A percentile compares a stretch with the other conserved stretches of the same genome.
phyloP scores from a whole-genome alignment of 805 yeast genomes.

The Maudiozyma barnettii region DNA sequence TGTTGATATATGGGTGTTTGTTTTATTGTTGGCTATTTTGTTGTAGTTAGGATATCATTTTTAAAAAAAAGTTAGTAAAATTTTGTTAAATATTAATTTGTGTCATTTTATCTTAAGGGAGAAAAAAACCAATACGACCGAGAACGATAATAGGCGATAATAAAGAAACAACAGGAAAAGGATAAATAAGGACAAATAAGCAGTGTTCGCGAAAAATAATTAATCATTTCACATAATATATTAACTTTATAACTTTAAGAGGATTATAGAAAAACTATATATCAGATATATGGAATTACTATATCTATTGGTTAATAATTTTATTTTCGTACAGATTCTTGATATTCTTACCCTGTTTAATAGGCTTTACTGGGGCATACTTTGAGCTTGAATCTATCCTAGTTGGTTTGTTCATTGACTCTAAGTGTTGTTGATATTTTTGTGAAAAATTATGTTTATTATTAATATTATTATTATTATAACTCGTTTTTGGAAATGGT shows the following conservation, averaged over 20 bases:
- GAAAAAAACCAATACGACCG: too few species aligned
- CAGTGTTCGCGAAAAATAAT: too few species aligned
- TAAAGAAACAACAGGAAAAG: background rate
- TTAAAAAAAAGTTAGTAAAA: too few species aligned
- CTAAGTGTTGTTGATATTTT: conserved; percentile 1
- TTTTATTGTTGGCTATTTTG: too few species aligned
- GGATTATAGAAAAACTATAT: too few species aligned
- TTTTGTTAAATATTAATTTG: background rate
- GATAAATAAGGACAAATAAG: too few species aligned
- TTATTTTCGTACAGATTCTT: background rate
- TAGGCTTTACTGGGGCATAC: background rate
- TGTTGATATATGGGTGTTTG: background rate
- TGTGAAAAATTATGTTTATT: background rate
- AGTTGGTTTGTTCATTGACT: background rate
- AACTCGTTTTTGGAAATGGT: background rate
- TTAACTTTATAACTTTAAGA: too few species aligned
- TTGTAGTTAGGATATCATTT: too few species aligned
- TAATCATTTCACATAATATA: too few species aligned
- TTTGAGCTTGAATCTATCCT: too few species aligned
- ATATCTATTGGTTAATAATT: background rate
- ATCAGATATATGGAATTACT: too few species aligned
- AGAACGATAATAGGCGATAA: too few species aligned
- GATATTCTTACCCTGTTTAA: background rate
- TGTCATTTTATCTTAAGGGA: background rate
- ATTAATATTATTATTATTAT: background rate